These are phyloP conservation scores for Kluyveromyces marxianus DNA, from an alignment of 1,139 yeast genomes.

Conservation along the genomic window DNA sequence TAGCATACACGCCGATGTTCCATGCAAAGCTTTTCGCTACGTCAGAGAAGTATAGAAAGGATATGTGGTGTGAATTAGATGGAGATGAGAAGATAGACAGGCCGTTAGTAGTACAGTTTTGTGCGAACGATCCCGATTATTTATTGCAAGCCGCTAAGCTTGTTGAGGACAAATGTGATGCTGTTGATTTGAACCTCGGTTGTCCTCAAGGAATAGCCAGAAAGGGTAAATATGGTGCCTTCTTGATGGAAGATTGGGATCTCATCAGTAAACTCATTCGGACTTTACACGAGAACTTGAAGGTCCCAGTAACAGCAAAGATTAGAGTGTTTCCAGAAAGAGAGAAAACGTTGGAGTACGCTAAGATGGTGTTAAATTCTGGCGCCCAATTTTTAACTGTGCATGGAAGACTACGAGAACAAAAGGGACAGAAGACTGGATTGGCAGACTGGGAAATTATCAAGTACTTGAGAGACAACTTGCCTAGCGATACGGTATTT, in stretches of 20 bases:
- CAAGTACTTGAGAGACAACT: constrained; percentile 64
- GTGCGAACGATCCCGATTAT: constrained; percentile 90
- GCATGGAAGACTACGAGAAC: constrained; percentile 93
- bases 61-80: constrained; percentile 66
- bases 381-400: constrained; percentile 95
- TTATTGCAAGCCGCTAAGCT: constrained; percentile 69
- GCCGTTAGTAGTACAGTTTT: constrained; percentile 87
- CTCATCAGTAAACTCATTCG: constrained; percentile 64
- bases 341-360: constrained; percentile 79
- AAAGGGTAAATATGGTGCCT: constrained; percentile 93
- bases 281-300: constrained; percentile 63
- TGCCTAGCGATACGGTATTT: constrained; percentile 78
- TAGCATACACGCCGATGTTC: constrained; percentile 95
- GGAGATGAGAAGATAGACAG: constrained; percentile 63
- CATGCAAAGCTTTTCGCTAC: constrained; percentile 89
- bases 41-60: constrained; percentile 68
- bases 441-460: constrained; percentile 88
- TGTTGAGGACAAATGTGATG: constrained; percentile 86
- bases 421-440: constrained; percentile 96
- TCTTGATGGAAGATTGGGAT: constrained; percentile 96
- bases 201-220: constrained; percentile 97
- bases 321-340: constrained; percentile 83
- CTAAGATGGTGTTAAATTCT: constrained; percentile 82
- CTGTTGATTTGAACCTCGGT: constrained; percentile 90
- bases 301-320: constrained; percentile 91